Conservation (phyloP, 495 filamentous ascomycete genomes). For the Aspergillus indologenus region DNA sequence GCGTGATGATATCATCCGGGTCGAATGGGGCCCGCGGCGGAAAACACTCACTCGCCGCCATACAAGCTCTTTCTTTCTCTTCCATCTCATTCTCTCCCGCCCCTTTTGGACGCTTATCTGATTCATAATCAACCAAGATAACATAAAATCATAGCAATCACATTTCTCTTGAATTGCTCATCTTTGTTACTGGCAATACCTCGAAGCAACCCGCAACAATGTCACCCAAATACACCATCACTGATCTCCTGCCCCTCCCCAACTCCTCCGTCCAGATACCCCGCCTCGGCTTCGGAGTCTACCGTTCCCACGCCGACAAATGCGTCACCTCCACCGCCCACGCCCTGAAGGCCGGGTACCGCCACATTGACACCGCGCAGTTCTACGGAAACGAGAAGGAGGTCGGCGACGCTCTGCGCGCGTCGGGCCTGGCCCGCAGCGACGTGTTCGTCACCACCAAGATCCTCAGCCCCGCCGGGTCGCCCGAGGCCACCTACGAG, state of each 20-base stretch:
- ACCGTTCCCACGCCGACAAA: slow-evolving; percentile 49
- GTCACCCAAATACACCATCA: slow-evolving; percentile 45
- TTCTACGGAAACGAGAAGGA: slow-evolving; percentile 66
- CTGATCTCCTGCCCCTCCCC: slow-evolving; percentile 52
- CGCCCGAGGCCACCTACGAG: slow-evolving; percentile 55
- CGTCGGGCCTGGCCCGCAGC: slow-evolving; percentile 51
- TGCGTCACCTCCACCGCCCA: slow-evolving; percentile 56
- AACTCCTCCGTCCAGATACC: slow-evolving; percentile 56
- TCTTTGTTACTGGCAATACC: background rate
- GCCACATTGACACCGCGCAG: slow-evolving; percentile 72
- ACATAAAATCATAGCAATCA: background rate
- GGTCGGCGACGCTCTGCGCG: slow-evolving; percentile 60
- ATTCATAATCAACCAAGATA: background rate
- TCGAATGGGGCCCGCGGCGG: background rate
- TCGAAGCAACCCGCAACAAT: slow-evolving; percentile 12
- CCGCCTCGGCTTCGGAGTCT: slow-evolving; percentile 73
- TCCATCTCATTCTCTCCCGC: background rate
- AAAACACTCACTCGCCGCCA: background rate
- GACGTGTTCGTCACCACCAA: slow-evolving; percentile 68
- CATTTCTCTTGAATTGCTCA: background rate
- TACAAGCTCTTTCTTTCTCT: background rate
- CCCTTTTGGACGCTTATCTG: background rate
- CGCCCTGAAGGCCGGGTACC: slow-evolving; percentile 64
- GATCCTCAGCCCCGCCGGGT: slow-evolving; percentile 55
- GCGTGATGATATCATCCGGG: background rate